Evolutionary conservation across 805 yeast species (phyloP), one percentile per base, ranked within the genome.

Genomic region (Monosporozyma servazzii): DNA sequence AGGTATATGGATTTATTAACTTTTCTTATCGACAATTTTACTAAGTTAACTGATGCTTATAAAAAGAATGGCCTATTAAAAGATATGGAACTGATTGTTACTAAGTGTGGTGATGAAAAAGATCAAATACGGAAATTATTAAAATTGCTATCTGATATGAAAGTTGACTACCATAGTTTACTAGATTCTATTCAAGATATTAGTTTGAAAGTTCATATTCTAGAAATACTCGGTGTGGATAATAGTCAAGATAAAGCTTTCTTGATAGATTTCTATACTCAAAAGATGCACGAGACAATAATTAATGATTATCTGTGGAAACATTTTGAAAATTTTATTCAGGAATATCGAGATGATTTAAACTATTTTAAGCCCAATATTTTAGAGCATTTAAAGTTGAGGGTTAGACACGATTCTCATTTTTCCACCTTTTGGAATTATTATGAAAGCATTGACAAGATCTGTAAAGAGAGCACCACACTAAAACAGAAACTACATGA

Each of bases 311-410:
- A 56, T 8, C 39, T 66, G 10, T 58, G 61, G 63, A 55, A 54
- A 7, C 9, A 30, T 2, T 48, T 65, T 33, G 57, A 51, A 2
- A 36, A 44, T 8, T 54, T 56, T 31, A 45, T 55, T 0, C 45
- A 57, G 3, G 62, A 59, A 6, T 66, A 65, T 53, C 45, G 57
- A 1, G 49, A 53, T 9, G 61, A 63, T 49, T 49, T 58, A 29
- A 56, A 58, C 30, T 65, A 64, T 50, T 45, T 54, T 15, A 66
- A 66, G 48, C 56, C 58, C n/a, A 45, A 53, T 18, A 43, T 63
- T 23, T 45, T 39, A 13, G 55, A 54, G 1, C 64, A 50, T 50
- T 18, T 66, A 25, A 30, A 50, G 2, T 51, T 57, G 11, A 65
- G 61, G 30, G 25, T 65, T 13, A 56, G 42, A 36, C n/a, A 52